Conservation (phyloP, 2,329 filamentous ascomycete species). For the Plectosphaerella sp. region DNA sequence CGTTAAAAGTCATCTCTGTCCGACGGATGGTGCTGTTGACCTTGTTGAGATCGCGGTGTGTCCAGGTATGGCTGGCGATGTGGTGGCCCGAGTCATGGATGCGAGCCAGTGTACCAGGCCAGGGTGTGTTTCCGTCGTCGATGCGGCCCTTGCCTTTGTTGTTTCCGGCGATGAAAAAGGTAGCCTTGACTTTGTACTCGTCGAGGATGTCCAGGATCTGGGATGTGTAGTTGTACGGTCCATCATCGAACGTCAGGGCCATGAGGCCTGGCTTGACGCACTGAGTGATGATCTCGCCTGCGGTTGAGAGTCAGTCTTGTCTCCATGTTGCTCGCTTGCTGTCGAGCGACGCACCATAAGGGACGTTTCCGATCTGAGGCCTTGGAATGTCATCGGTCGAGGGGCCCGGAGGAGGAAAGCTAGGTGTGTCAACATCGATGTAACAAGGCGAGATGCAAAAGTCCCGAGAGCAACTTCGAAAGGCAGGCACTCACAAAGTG, state of each 20-base stretch:
- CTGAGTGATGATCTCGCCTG: slow-evolving; percentile 28
- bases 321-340: too few relatives aligned
- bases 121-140: slow-evolving; percentile 27
- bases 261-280: slow-evolving; percentile 30
- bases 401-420: slow-evolving; percentile 23
- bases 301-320: neutral
- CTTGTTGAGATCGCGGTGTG: slow-evolving; percentile 21
- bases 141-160: slow-evolving; percentile 35
- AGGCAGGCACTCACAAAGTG: slow-evolving; percentile 28
- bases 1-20: slow-evolving; percentile 22
- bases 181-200: slow-evolving; percentile 25
- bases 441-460: too few relatives aligned
- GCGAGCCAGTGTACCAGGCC: slow-evolving; percentile 30
- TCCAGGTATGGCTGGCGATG: slow-evolving; percentile 39
- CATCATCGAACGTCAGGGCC: slow-evolving; percentile 44
- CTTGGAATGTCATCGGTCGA: slow-evolving; percentile 26
- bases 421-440: slow-evolving; percentile 6
- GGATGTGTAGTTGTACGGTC: slow-evolving; percentile 36
- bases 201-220: slow-evolving; percentile 34
- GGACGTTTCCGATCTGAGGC: slow-evolving; percentile 25
- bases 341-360: slow-evolving; percentile 24
- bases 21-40: slow-evolving; percentile 15
- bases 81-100: slow-evolving; percentile 40
- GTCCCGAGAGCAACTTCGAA: neutral
- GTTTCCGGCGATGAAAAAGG: slow-evolving; percentile 38